A percentile compares a stretch with the other conserved stretches of the same genome.
These are phyloP conservation scores for Suillus hirtellus DNA, from an alignment of 768 basidiomycete genomes.

Conservation along the genomic window DNA sequence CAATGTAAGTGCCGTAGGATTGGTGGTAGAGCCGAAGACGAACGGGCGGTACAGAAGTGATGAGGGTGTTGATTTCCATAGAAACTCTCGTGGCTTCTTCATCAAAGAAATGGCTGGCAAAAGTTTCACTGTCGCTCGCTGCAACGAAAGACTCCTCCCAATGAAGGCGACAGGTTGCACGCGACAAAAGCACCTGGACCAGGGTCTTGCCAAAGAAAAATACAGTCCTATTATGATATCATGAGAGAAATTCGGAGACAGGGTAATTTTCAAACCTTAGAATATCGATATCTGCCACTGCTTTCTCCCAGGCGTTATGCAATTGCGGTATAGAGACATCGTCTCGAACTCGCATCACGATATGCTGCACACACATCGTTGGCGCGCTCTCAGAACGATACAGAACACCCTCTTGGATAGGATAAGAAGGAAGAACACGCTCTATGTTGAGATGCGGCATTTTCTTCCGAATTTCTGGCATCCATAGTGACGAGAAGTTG, in stretches of 20 bases:
- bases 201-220: slow-evolving; percentile 32
- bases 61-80: slow-evolving; percentile 24
- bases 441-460: slow-evolving; percentile 13
- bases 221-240: slow-evolving; percentile 26
- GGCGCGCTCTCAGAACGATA: slow-evolving; percentile 39
- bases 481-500: slow-evolving; percentile 23
- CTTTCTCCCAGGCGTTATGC: slow-evolving; percentile 35
- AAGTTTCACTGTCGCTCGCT: slow-evolving; percentile 15
- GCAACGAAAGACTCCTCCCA: slow-evolving; percentile 19
- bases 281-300: slow-evolving; percentile 28
- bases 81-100: slow-evolving; percentile 23
- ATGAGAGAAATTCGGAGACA: neutral
- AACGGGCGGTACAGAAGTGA: slow-evolving; percentile 22
- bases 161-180: slow-evolving; percentile 15
- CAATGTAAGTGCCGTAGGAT: slow-evolving; percentile 15
- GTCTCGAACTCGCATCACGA: slow-evolving; percentile 33
- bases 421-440: slow-evolving; percentile 42
- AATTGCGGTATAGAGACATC: slow-evolving; percentile 25
- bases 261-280: slow-evolving; percentile 22
- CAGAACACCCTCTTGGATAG: slow-evolving; percentile 49
- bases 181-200: slow-evolving; percentile 29
- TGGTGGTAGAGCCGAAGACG: slow-evolving; percentile 16
- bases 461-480: slow-evolving; percentile 13
- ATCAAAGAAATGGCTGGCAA: slow-evolving; percentile 24
- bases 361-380: slow-evolving; percentile 46